Conservation (phyloP, 257 asterid species). For the Gentiana straminea region DNA sequence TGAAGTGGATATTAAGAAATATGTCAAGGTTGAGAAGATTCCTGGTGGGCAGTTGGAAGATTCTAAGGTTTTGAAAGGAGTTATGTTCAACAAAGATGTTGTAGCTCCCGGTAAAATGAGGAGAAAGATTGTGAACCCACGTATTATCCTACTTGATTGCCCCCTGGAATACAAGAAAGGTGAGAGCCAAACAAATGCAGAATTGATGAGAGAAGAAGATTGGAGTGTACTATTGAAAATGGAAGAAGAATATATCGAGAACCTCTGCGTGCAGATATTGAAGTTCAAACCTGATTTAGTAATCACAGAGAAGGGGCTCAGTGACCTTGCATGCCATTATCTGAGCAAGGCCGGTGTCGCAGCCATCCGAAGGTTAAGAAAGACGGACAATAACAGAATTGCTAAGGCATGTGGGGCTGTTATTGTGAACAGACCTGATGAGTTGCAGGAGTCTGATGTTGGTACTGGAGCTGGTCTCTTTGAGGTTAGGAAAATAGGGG, state of each 20-base stretch:
- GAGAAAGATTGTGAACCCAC: constrained; percentile 75
- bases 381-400: constrained; percentile 86
- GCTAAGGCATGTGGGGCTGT: constrained; percentile 98
- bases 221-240: constrained; percentile 82
- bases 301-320: constrained; percentile 89
- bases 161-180: constrained; percentile 98
- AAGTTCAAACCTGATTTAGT: constrained; percentile 92
- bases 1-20: constrained; percentile 91
- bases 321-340: constrained; percentile 94
- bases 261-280: constrained; percentile 59
- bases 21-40: constrained; percentile 88
- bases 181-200: constrained; percentile 96
- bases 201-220: constrained; percentile 83
- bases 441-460: constrained; percentile 91
- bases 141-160: constrained; percentile 85
- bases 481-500: constrained; percentile 94
- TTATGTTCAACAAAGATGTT: constrained; percentile 88
- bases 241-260: constrained; percentile 95
- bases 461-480: constrained; percentile 95
- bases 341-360: constrained; percentile 94
- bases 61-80: constrained; percentile 84
- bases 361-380: constrained; percentile 91
- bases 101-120: constrained; percentile 98
- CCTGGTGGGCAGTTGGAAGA: constrained; percentile 97
- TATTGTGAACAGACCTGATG: constrained; percentile 92